These are phyloP conservation scores for Rauvolfia tetraphylla DNA, from an alignment of 257 asterid species.

Conservation along the genomic window DNA sequence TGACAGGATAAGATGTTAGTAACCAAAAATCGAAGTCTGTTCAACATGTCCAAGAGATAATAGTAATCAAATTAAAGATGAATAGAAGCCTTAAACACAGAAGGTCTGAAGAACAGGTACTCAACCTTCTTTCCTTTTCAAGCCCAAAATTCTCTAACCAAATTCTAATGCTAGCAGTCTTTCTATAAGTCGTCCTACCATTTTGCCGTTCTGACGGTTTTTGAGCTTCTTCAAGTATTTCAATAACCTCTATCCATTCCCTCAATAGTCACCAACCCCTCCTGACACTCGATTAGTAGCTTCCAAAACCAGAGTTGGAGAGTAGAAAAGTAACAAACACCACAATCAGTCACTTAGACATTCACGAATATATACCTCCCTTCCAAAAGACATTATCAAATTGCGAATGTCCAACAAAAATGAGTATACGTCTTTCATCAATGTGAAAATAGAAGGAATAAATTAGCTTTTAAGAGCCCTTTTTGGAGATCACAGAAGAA, in stretches of 20 bases:
- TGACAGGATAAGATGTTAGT: neutral
- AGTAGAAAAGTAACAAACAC: neutral
- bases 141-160: neutral
- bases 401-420: too few relatives aligned
- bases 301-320: neutral
- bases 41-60: neutral
- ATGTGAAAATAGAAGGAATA: too few relatives aligned
- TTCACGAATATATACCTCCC: neutral
- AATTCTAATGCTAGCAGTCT: neutral
- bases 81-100: neutral
- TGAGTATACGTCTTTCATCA: too few relatives aligned
- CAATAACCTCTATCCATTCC: too few relatives aligned
- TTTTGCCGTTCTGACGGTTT: neutral
- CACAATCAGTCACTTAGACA: neutral
- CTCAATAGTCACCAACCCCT: neutral
- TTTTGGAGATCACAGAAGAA: neutral
- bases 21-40: neutral
- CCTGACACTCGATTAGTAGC: neutral
- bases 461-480: too few relatives aligned
- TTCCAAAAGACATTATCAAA: neutral
- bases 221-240: neutral
- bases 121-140: neutral
- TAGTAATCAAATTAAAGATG: neutral
- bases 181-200: neutral
- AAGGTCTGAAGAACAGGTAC: neutral